Percentiles rank a stretch among this genome's conserved stretches.
phyloP scores from a whole-genome alignment of 768 basidiomycete genomes.

The Boletellus ananas region DNA sequence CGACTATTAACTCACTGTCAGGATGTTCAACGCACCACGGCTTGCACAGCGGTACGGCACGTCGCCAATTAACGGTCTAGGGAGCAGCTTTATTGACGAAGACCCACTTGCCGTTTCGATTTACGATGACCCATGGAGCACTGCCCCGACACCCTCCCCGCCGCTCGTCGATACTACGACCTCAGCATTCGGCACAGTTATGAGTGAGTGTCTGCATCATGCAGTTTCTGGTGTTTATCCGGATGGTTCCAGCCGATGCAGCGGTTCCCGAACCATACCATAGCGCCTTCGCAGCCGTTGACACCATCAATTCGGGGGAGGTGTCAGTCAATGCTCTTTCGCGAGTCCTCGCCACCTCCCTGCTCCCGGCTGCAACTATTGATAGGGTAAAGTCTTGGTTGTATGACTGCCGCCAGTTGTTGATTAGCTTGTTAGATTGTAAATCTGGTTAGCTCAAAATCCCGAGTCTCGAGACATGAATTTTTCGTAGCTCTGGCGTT shows the following conservation, averaged over 20 bases:
- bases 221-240: conserved; percentile 5
- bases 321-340: conserved; percentile 81
- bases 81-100: conserved; percentile 71
- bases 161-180: conserved; percentile 52
- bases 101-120: conserved; percentile 70
- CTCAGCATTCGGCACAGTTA: conserved; percentile 63
- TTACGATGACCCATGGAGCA: conserved; percentile 83
- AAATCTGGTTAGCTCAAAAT: conserved; percentile 76
- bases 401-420: not conserved
- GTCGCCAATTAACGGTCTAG: conserved; percentile 55
- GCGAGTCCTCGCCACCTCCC: conserved; percentile 72
- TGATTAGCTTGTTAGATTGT: conserved; percentile 60
- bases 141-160: conserved; percentile 66
- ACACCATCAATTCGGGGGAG: conserved; percentile 68
- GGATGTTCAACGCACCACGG: conserved; percentile 85
- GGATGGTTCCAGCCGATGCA: conserved; percentile 56
- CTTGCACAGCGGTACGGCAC: conserved; percentile 64
- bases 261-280: conserved; percentile 77
- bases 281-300: conserved; percentile 67
- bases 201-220: conserved; percentile 41
- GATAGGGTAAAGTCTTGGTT: conserved; percentile 55
- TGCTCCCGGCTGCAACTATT: conserved; percentile 75
- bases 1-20: conserved; percentile 11
- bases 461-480: conserved; percentile 81
- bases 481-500: conserved; percentile 90